Evolutionary conservation across 768 basidiomycete genomes (phyloP).

Genomic region (Glaciozyma martinii): DNA sequence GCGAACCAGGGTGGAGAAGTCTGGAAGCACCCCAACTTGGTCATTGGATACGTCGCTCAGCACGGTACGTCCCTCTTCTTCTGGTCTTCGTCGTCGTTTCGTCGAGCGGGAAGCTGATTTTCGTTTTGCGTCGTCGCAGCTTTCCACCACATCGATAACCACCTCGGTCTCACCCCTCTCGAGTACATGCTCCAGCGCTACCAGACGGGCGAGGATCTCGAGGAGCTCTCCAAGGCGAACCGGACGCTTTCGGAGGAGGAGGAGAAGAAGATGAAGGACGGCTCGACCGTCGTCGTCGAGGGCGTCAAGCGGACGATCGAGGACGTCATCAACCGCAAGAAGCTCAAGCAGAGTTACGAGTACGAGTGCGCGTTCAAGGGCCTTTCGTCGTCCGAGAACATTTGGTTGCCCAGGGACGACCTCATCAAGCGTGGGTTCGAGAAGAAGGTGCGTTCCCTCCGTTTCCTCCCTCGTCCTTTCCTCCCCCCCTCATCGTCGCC

Average conservation of each 20-base stretch:
- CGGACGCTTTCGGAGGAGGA: constrained; percentile 80
- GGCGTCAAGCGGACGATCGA: constrained; percentile 87
- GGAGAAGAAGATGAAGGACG: constrained; percentile 65
- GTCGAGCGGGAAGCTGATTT: background rate
- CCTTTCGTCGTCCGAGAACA: constrained; percentile 90
- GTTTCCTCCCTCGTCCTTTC: no score
- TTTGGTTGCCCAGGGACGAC: constrained; percentile 75
- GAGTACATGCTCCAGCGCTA: constrained; percentile 98
- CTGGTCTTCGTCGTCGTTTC: constrained; percentile 37
- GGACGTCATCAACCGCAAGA: constrained; percentile 59
- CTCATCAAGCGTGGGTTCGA: constrained; percentile 75
- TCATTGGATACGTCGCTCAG: constrained; percentile 95
- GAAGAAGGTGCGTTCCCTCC: constrained; percentile 58
- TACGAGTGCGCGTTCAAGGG: constrained; percentile 50
- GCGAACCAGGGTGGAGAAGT: constrained; percentile 88
- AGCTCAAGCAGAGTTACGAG: constrained; percentile 89
- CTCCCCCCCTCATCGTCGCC: no score
- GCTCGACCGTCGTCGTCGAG: constrained; percentile 82
- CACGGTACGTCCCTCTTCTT: constrained; percentile 64
- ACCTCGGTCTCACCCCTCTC: constrained; percentile 92
- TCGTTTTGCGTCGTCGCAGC: background rate
- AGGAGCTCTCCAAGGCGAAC: constrained; percentile 80
- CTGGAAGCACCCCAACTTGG: constrained; percentile 86
- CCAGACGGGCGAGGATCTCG: constrained; percentile 96
- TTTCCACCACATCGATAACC: constrained; percentile 56